phyloP scores from a whole-genome alignment of 2,329 filamentous ascomycete genomes.

The Sordariomycetes sp. region DNA sequence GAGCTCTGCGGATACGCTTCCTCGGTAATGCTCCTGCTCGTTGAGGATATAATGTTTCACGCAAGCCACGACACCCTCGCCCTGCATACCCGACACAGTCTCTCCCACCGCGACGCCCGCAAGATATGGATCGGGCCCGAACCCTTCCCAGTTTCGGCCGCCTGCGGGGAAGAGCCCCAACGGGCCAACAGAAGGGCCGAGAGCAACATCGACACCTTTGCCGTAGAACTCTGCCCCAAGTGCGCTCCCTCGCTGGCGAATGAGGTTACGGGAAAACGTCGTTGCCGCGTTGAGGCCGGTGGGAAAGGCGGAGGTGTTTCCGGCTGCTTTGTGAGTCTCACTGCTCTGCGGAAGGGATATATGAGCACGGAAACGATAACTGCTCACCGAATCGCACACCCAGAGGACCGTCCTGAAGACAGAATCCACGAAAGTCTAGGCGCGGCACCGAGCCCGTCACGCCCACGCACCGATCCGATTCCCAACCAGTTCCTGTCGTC shows the following conservation, averaged over 20 bases:
- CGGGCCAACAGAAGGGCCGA: slow-evolving; percentile 51
- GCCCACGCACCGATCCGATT: slow-evolving; percentile 1
- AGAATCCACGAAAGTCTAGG: slow-evolving; percentile 4
- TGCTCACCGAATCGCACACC: slow-evolving; percentile 2
- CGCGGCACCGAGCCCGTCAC: slow-evolving; percentile 2
- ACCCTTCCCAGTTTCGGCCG: slow-evolving; percentile 51
- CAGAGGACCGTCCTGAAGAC: slow-evolving; percentile 3
- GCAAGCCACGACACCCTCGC: slow-evolving; percentile 55
- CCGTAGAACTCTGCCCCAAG: slow-evolving; percentile 6
- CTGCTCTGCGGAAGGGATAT: no score
- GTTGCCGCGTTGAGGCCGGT: slow-evolving; percentile 3
- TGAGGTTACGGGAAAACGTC: slow-evolving; percentile 31
- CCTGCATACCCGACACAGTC: slow-evolving; percentile 60
- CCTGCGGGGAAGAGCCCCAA: slow-evolving; percentile 54
- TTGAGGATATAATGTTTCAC: slow-evolving; percentile 33
- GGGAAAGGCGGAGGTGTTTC: neutral
- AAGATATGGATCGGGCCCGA: slow-evolving; percentile 56
- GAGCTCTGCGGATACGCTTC: slow-evolving; percentile 11
- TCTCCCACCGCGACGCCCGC: slow-evolving; percentile 54
- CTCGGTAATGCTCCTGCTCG: slow-evolving; percentile 16
- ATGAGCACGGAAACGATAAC: no score
- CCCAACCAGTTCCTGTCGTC: slow-evolving; percentile 1
- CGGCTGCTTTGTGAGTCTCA: no score
- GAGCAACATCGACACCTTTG: slow-evolving; percentile 64
- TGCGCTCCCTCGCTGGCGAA: slow-evolving; percentile 48